These are phyloP conservation scores for Oleoguttula mirabilis DNA, from an alignment of 495 filamentous ascomycete species.

Conservation along the genomic window DNA sequence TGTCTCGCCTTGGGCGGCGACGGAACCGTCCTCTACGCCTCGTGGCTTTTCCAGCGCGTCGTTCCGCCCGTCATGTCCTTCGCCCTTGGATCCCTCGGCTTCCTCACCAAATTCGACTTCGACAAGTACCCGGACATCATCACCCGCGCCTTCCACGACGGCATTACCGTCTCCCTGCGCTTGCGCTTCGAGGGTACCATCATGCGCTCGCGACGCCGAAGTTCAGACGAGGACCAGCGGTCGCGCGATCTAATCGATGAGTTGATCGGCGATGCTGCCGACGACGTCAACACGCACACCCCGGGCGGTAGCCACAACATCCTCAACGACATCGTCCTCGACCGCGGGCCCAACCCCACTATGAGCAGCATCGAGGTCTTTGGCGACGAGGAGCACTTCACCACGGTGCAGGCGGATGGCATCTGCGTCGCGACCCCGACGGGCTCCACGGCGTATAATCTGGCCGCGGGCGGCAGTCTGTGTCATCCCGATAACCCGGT, in stretches of 20 bases:
- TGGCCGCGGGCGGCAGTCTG: slow-evolving; percentile 86
- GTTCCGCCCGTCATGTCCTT: slow-evolving; percentile 87
- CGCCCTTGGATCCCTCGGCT: slow-evolving; percentile 80
- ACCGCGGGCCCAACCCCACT: slow-evolving; percentile 38
- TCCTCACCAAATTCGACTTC: slow-evolving; percentile 94
- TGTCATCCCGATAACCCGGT: slow-evolving; percentile 97
- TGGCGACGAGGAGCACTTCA: slow-evolving; percentile 91
- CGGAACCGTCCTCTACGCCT: slow-evolving; percentile 88
- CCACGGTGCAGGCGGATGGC: slow-evolving; percentile 74
- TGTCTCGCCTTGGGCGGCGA: slow-evolving; percentile 91
- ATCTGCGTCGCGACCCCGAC: slow-evolving; percentile 86
- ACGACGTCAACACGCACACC: slow-evolving; percentile 66
- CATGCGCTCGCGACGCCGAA: slow-evolving; percentile 57
- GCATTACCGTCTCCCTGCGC: slow-evolving; percentile 77
- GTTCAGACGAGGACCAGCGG: slow-evolving; percentile 7
- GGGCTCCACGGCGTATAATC: slow-evolving; percentile 92
- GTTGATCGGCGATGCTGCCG: slow-evolving; percentile 69
- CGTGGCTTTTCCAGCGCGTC: slow-evolving; percentile 94
- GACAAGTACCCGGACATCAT: slow-evolving; percentile 58
- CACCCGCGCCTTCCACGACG: slow-evolving; percentile 60
- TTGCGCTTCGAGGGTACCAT: slow-evolving; percentile 89
- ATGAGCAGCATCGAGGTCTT: slow-evolving; percentile 85
- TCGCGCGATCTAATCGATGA: slow-evolving; percentile 69
- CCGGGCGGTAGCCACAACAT: slow-evolving; percentile 77
- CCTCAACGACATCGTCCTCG: slow-evolving; percentile 56